These are phyloP conservation scores for Miscanthus sacchariflorus DNA, from an alignment of 202 grass and related monocot genomes.

Conservation along the genomic window DNA sequence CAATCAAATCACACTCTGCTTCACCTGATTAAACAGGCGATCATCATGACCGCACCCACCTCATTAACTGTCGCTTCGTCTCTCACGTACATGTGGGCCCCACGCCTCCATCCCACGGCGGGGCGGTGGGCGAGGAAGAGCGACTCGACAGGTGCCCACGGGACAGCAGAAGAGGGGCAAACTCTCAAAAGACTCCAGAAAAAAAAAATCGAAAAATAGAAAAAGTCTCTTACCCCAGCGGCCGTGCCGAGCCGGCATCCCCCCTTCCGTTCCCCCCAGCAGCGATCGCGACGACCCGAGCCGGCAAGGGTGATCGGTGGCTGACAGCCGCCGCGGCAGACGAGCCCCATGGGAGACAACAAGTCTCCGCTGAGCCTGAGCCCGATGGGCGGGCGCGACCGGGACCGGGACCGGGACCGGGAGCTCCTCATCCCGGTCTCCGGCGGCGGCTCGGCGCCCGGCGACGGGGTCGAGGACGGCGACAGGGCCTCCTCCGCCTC, in stretches of 20 bases:
- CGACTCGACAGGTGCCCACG: not conserved
- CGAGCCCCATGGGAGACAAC: constrained; percentile 71
- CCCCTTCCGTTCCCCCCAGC: not conserved
- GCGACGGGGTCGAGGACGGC: constrained; percentile 43
- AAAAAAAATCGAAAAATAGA: not conserved
- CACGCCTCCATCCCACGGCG: not conserved
- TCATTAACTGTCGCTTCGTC: not conserved
- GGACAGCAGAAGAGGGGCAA: too few relatives aligned
- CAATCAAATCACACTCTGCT: not conserved
- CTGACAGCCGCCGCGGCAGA: not conserved
- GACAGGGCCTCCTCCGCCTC: constrained; percentile 62
- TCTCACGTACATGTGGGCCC: not conserved
- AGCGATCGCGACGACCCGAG: constrained; percentile 55
- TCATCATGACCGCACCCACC: not conserved
- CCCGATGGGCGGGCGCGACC: constrained; percentile 71
- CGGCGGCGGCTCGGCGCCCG: constrained; percentile 52
- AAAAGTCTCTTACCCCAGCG: constrained; percentile 15
- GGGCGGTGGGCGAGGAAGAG: not conserved
- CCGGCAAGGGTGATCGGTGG: constrained; percentile 16
- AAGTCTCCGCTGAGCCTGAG: constrained; percentile 66
- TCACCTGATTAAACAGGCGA: not conserved
- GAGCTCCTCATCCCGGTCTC: constrained; percentile 92
- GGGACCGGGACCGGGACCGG: constrained; percentile 77
- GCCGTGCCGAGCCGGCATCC: constrained; percentile 29
- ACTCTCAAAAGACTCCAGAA: not conserved